Evolutionary conservation across 495 filamentous ascomycete species (phyloP).

Genomic region (Lasiosphaeriaceae sp.): DNA sequence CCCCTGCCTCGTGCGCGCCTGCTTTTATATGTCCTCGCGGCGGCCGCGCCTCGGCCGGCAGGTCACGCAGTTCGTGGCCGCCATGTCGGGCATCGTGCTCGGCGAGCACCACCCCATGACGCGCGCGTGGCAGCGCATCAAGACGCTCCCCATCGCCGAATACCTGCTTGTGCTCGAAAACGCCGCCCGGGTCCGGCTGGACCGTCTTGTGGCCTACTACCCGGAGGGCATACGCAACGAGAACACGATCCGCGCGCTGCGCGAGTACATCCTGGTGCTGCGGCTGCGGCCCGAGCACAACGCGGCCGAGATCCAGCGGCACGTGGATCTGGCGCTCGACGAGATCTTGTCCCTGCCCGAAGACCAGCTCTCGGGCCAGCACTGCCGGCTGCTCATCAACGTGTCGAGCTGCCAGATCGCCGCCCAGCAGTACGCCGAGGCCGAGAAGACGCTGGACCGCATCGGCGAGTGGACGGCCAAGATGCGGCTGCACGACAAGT

Average conservation of each 20-base stretch:
- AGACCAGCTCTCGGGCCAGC: conserved; percentile 1
- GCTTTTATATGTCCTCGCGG: conserved; percentile 11
- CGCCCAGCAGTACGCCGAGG: conserved; percentile 5
- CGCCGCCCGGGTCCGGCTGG: conserved; percentile 9
- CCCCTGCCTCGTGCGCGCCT: conserved; percentile 12
- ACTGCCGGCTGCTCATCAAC: conserved; percentile 16
- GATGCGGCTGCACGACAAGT: neutral
- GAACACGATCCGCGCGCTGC: conserved; percentile 7
- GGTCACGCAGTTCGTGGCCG: conserved; percentile 16
- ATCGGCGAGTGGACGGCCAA: conserved; percentile 1
- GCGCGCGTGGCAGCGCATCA: conserved; percentile 11
- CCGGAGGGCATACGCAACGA: neutral
- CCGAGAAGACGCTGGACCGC: conserved; percentile 3
- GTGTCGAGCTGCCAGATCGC: conserved; percentile 8
- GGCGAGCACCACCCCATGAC: conserved; percentile 17
- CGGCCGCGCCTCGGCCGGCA: neutral
- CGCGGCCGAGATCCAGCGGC: conserved; percentile 10
- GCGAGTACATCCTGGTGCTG: conserved; percentile 16
- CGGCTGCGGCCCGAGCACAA: conserved; percentile 1
- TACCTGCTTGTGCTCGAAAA: conserved; percentile 13
- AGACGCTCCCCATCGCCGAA: conserved; percentile 2
- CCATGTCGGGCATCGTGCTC: conserved; percentile 13
- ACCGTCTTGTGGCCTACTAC: conserved; percentile 7
- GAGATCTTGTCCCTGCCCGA: neutral
- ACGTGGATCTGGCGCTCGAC: neutral